phyloP scores from a whole-genome alignment of 1,139 yeast genomes.

The Magnusiomyces sp. region DNA sequence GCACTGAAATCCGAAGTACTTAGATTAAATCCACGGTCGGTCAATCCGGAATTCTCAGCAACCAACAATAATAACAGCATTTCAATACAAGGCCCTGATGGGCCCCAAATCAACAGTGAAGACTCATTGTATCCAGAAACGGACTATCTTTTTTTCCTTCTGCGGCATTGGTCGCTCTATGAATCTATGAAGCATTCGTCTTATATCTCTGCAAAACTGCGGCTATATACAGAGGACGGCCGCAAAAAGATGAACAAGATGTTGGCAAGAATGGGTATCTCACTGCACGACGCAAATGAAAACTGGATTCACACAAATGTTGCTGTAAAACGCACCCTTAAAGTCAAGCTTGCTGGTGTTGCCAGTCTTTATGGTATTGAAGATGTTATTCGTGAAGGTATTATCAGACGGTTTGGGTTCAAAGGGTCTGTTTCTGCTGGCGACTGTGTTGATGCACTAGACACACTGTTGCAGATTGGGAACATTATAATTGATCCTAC shows the following conservation, averaged over 20 bases:
- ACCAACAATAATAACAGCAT: conserved; percentile 51
- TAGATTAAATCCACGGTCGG: conserved; percentile 43
- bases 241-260: conserved; percentile 76
- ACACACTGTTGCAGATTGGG: conserved; percentile 68
- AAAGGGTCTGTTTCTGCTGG: conserved; percentile 84
- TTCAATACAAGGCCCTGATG: conserved; percentile 40
- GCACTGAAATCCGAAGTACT: conserved; percentile 74
- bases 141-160: conserved; percentile 76
- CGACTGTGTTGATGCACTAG: conserved; percentile 83
- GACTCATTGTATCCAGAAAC: conserved; percentile 59
- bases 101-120: conserved; percentile 38
- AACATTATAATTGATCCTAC: conserved; percentile 13
- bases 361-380: conserved; percentile 73
- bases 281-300: conserved; percentile 80
- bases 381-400: conserved; percentile 78
- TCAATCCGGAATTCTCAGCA: background rate
- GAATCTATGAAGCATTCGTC: conserved; percentile 86
- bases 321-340: conserved; percentile 63
- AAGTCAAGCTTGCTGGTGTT: conserved; percentile 59
- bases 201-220: conserved; percentile 78
- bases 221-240: conserved; percentile 89
- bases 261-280: conserved; percentile 95
- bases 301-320: conserved; percentile 90
- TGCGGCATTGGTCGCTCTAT: conserved; percentile 90
- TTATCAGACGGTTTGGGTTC: conserved; percentile 76